Evolutionary conservation across 805 yeast genomes (phyloP), one percentile per base, ranked within the genome.

Genomic region (Yamadazyma sp.): DNA sequence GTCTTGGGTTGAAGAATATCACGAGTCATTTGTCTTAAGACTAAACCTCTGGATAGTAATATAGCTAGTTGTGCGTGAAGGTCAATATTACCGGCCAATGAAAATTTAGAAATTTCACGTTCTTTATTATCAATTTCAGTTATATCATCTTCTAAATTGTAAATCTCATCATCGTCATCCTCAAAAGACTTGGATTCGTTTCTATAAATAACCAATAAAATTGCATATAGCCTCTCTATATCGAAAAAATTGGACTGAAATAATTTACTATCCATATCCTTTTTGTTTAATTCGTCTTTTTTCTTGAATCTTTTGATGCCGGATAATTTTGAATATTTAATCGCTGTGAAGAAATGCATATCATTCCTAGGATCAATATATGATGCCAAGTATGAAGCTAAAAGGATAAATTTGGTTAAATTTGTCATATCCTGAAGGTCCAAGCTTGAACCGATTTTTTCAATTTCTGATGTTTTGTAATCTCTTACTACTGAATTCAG

Each of bases 331-430:
- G 53, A 48, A 11, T 59, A 52, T 36, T 61, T 61, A 28, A 82
- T 63, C 40, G 71, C 77, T 21, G 96, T 82, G 49, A 86, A 89
- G 35, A 75, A 64, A 33, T 77, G 73, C 49, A 79, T 62, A 56
- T 88, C 97, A 49, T 73, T 73, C 41, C 76, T 74, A 2, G 82
- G 78, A 20, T 82, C 84, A 37, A 78, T 76, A 51, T 75, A 84
- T 0, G 96, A 86, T 1, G 95, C 94, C 31, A 88, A 60, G 54
- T 83, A 89, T 1, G 95, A 80, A 1, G 96, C 86, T 21, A 87
- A 72, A 11, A 88, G 58, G n/a, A 89, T 58, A 50, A 74, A 86
- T 50, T 85, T 83, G 2, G 91, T 73, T 32, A 75, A 70, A 7
- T 51, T 53, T 0, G 89, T 78, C 27, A 85, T 59, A 44, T 79